These are phyloP conservation scores for Omphalotus olearius DNA, from an alignment of 1,284 basidiomycete genomes.

Conservation along the genomic window DNA sequence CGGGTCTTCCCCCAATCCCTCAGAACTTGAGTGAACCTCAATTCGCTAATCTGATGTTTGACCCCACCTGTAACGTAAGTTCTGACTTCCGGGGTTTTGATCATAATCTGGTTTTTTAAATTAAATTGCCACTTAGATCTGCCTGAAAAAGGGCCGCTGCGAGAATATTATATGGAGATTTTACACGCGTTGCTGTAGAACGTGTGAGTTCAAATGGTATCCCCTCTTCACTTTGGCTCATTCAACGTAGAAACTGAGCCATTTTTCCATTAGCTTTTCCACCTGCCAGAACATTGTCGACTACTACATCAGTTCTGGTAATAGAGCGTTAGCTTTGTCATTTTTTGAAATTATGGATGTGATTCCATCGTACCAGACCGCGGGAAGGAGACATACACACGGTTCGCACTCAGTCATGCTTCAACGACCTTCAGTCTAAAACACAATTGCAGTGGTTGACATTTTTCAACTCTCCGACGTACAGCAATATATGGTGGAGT, in stretches of 20 bases:
- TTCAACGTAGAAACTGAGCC: neutral
- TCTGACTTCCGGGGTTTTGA: neutral
- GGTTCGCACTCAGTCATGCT: too few relatives aligned
- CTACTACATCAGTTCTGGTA: neutral
- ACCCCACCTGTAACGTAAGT: conserved; percentile 17
- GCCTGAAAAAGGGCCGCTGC: conserved; percentile 1
- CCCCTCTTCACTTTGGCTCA: neutral
- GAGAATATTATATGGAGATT: conserved; percentile 1
- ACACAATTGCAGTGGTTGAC: neutral
- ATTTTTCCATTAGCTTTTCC: neutral
- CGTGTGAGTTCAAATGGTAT: neutral
- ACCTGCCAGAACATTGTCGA: neutral
- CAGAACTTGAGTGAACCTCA: conserved; percentile 18
- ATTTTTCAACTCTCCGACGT: neutral
- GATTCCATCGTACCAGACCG: neutral
- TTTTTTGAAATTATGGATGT: neutral
- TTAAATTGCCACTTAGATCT: conserved; percentile 6
- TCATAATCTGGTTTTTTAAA: too few relatives aligned
- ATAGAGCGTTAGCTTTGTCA: too few relatives aligned
- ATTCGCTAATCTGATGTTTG: conserved; percentile 19
- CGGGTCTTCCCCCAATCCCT: conserved; percentile 16
- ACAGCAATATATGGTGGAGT: neutral
- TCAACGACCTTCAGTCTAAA: neutral
- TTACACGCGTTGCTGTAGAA: conserved; percentile 3
- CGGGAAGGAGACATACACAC: too few relatives aligned